These are phyloP conservation scores for Starmerella bacillaris DNA, from an alignment of 805 yeast species.

Conservation along the genomic window DNA sequence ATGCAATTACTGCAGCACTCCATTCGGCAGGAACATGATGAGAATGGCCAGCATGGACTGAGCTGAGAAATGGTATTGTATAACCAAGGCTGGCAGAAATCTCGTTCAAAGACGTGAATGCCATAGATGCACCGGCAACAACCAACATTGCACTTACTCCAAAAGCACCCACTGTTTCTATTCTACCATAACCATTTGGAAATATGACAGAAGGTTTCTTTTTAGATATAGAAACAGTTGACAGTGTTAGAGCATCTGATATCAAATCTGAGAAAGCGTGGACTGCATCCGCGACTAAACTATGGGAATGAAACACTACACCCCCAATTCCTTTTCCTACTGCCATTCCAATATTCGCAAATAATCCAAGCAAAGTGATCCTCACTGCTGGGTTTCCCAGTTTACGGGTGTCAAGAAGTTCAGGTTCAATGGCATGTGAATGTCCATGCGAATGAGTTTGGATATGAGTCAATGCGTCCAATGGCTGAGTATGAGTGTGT, in stretches of 20 bases:
- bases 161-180: constrained; percentile 81
- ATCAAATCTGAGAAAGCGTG: constrained; percentile 84
- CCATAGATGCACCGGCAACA: constrained; percentile 81
- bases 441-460: constrained; percentile 5
- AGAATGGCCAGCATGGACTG: constrained; percentile 25
- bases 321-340: constrained; percentile 79
- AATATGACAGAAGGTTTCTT: constrained; percentile 40
- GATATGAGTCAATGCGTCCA: not conserved
- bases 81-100: constrained; percentile 12
- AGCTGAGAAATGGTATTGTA: constrained; percentile 7
- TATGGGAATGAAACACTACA: constrained; percentile 80
- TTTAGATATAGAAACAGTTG: constrained; percentile 64
- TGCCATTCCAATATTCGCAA: constrained; percentile 74
- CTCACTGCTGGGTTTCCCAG: constrained; percentile 67
- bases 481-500: not conserved
- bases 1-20: constrained; percentile 93
- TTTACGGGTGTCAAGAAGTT: constrained; percentile 22
- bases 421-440: constrained; percentile 6
- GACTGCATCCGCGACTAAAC: constrained; percentile 82
- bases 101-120: constrained; percentile 55
- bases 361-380: constrained; percentile 80
- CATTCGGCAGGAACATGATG: constrained; percentile 39
- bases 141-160: constrained; percentile 70
- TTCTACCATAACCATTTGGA: constrained; percentile 83
- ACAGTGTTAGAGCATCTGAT: constrained; percentile 73